Evolutionary conservation across 805 yeast genomes (phyloP), one percentile per base, ranked within the genome.

Genomic region (Ogataea polymorpha): DNA sequence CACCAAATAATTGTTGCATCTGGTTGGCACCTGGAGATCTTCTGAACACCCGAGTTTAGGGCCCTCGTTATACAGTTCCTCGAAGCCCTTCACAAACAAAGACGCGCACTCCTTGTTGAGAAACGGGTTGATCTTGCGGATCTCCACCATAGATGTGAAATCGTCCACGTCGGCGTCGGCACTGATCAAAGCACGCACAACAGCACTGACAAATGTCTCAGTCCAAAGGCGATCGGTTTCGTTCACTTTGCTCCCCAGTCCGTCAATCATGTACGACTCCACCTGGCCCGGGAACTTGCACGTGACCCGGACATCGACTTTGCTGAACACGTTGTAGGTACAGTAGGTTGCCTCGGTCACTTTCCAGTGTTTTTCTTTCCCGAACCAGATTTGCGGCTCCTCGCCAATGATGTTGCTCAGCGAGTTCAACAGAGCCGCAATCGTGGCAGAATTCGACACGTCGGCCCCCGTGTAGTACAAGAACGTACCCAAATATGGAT

Each of bases 81-180:
- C 88, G 58, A 85, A 85, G 1, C 81, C 86, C 16, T 66, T 65
- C 39, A 86, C 59, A 56, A 87, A 87, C 38, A 63, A 60, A 39
- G 66, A 65, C 2, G 82, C 79, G 11, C 70, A 63, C 23, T 67
- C 71, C 8, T 67, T 65, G 23, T 63, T 65, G 20, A 70, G 57
- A 45, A 93, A 75, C 4, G 97, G 97, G 53, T 88, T 84, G 42
- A 87, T 71, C 44, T 83, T 79, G 50, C 96, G 76, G 27, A 93
- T 83, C 58, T 90, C 96, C 8, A 89, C 95, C 41, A 93, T 74
- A 37, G 77, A 72, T 33, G 72, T 70, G 55, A 67, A 84, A 66
- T 64, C 82, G 62, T 85, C 91, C 66, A 61, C 48, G 37, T 88
- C 96, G 37, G 86, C 88, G 49, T 78, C 86, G 6, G 75, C 61